Evolutionary conservation across 805 yeast species (phyloP), one percentile per base, ranked within the genome.

Genomic region (Scheffersomyces ergatensis): DNA sequence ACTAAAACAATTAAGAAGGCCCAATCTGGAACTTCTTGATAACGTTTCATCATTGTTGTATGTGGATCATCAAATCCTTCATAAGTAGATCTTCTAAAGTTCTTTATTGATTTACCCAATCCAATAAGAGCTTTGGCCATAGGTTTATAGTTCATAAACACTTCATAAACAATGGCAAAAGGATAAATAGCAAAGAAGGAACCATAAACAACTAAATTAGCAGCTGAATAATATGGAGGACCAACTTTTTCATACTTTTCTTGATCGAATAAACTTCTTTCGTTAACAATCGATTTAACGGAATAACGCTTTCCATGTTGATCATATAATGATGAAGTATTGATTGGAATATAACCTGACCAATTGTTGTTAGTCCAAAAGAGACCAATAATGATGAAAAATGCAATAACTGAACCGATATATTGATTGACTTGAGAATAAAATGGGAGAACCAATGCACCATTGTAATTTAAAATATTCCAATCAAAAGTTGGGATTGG

Each of bases 401-500:
- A 47, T 2, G 48, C 56, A 14, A 58, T 23, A 2, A 53, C 0
- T 11, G 42, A 25, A 11, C 66, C 66, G 38, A 52, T 27, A 33
- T 48, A 51, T 19, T 40, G 44, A 39, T 50, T 55, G 16, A 49
- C 37, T 15, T 49, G 48, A 13, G 51, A 36, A 45, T 58, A 74
- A 38, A 69, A 67, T 15, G 85, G 85, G 12, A 64, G 42, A 7
- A 70, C 54, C 56, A 80, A 62, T 17, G 66, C 53, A 4, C 48
- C 38, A 30, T 54, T 53, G 27, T 45, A 57, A 30, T 58, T 50
- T n/a, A 69, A 48, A 29, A 70, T 56, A 55, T 76, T 77, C 60
- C 82, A 78, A 37, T 79, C 85, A 53, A 79, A 70, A 1, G 79
- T 65, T 7, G 82, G 59, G 33, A 75, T 51, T 9, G 83, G 83